These are phyloP conservation scores for Euphorbia corollata DNA, from an alignment of 441 rosid genomes.

Conservation along the genomic window DNA sequence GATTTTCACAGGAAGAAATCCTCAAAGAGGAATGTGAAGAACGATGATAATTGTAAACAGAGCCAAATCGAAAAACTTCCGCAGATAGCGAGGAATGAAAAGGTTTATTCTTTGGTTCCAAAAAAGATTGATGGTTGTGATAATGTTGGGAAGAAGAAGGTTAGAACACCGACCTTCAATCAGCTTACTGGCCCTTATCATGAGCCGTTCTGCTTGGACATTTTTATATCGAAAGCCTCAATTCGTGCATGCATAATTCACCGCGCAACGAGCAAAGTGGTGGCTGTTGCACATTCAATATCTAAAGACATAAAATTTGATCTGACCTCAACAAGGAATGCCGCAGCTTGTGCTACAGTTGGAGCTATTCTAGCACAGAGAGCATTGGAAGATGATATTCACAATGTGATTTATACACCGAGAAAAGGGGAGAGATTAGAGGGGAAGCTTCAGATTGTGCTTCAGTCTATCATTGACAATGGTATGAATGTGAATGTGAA, in stretches of 20 bases:
- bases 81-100: constrained; percentile 20
- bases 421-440: constrained; percentile 71
- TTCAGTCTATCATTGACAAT: constrained; percentile 55
- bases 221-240: constrained; percentile 68
- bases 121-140: constrained; percentile 20
- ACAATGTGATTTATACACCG: constrained; percentile 61
- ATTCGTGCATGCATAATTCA: constrained; percentile 79
- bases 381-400: constrained; percentile 71
- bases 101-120: constrained; percentile 11
- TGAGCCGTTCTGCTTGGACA: constrained; percentile 79
- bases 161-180: constrained; percentile 67
- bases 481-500: constrained; percentile 76
- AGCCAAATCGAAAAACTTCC: constrained; percentile 20
- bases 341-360: constrained; percentile 55
- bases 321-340: constrained; percentile 60
- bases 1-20: constrained; percentile 66
- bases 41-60: constrained; percentile 23
- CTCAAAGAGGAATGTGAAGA: constrained; percentile 29
- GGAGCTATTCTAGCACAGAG: constrained; percentile 68
- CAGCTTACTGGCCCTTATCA: constrained; percentile 83
- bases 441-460: constrained; percentile 72
- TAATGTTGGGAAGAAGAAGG: constrained; percentile 37
- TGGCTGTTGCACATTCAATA: constrained; percentile 78
- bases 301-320: constrained; percentile 77
- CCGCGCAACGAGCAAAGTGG: constrained; percentile 80